Evolutionary conservation across 768 basidiomycete genomes (phyloP).

Genomic region (Rhodosporidiobolus odoratus): DNA sequence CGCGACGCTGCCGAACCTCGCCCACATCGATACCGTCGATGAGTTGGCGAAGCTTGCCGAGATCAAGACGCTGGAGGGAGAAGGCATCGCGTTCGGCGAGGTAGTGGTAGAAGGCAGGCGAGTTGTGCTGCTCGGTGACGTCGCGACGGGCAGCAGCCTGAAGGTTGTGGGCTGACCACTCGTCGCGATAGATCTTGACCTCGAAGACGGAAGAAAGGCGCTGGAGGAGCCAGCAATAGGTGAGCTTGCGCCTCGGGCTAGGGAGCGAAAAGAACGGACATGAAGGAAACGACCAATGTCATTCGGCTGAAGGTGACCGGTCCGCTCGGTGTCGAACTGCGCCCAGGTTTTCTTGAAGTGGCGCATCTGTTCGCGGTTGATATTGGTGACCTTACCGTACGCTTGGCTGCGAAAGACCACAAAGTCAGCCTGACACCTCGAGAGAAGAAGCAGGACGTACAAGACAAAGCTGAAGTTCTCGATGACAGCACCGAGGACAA

Average conservation of each 20-base stretch:
- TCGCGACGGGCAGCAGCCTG: constrained; percentile 51
- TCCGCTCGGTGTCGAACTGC: constrained; percentile 69
- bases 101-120: constrained; percentile 42
- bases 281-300: constrained; percentile 73
- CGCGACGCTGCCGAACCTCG: constrained; percentile 61
- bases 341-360: constrained; percentile 93
- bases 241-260: background rate
- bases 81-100: constrained; percentile 33
- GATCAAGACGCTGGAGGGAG: constrained; percentile 56
- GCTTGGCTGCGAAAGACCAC: constrained; percentile 52
- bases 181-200: constrained; percentile 71
- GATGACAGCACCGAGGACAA: constrained; percentile 37
- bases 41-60: constrained; percentile 57
- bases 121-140: constrained; percentile 10
- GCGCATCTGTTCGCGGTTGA: constrained; percentile 86
- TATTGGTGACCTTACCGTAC: constrained; percentile 69
- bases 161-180: constrained; percentile 62
- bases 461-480: constrained; percentile 95
- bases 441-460: constrained; percentile 63
- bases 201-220: constrained; percentile 81
- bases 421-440: background rate
- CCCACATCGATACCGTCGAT: constrained; percentile 63
- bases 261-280: constrained; percentile 55
- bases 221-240: constrained; percentile 48
- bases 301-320: constrained; percentile 66